Evolutionary conservation across 2,329 filamentous ascomycete genomes (phyloP).

Genomic region (Fusarium verrucosum): DNA sequence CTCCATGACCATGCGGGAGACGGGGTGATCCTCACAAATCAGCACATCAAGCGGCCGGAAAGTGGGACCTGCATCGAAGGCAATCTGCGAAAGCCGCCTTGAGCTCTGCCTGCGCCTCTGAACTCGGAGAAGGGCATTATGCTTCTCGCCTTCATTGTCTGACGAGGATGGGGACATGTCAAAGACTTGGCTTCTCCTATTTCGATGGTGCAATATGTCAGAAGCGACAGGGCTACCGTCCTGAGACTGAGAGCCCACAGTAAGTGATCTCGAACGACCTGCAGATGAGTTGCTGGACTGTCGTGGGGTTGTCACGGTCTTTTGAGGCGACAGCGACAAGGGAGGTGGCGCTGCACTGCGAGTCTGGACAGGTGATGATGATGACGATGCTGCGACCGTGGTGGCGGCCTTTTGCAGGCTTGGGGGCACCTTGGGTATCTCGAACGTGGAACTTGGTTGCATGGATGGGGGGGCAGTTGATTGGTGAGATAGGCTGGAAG

Average conservation of each 20-base stretch:
- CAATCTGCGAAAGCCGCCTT: constrained; percentile 91
- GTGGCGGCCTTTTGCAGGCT: constrained; percentile 69
- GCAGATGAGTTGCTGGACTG: constrained; percentile 70
- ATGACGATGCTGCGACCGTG: constrained; percentile 63
- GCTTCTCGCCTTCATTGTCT: constrained; percentile 93
- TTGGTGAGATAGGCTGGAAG: constrained; percentile 83
- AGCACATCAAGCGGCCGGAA: constrained; percentile 93
- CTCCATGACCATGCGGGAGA: constrained; percentile 98
- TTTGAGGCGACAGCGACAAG: constrained; percentile 69
- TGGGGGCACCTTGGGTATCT: constrained; percentile 71
- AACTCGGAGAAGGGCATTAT: constrained; percentile 88
- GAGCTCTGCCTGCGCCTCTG: constrained; percentile 95
- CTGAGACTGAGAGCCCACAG: constrained; percentile 93
- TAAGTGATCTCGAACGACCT: constrained; percentile 83
- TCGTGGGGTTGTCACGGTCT: constrained; percentile 67
- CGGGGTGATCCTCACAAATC: constrained; percentile 97
- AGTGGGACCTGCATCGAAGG: constrained; percentile 80
- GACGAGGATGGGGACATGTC: constrained; percentile 98
- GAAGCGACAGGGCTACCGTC: constrained; percentile 81
- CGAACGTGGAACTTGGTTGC: constrained; percentile 76
- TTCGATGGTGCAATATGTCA: constrained; percentile 81
- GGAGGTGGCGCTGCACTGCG: constrained; percentile 61
- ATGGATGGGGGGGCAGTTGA: constrained; percentile 65
- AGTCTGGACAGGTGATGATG: constrained; percentile 68
- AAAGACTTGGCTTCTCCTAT: constrained; percentile 91